Base-by-base conservation (phyloP, 169 alveolate genomes). In the Plasmodium sp. region DNA sequence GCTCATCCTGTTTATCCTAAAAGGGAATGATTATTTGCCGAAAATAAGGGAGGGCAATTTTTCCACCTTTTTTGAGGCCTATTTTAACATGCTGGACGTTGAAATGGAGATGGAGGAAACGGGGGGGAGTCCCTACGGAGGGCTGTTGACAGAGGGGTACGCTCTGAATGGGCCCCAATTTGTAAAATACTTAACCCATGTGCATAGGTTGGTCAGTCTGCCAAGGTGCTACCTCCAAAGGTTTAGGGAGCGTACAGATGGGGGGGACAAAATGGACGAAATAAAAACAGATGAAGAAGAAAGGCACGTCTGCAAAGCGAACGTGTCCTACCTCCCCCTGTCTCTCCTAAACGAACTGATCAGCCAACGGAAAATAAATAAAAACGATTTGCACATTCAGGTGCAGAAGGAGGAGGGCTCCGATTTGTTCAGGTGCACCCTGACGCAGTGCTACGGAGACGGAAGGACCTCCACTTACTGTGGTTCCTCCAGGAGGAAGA, bases 21-120 rank as follows among this genome's bases (percentile, higher is more conserved):
- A 95, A 34, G 97, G 97, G 18, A 95, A 95, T 54, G 97, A 95
- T 43, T 95, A 95, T 54, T 71, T 95, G 58, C 97, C 97, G 6
- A 95, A 95, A 83, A 75, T 90, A 16, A 94, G 83, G 16, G 97
- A 95, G 81, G 95, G 95, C 18, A 88, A 94, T 81, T 95, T 95
- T 58, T 67, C 77, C 12, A 73, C 90, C 14, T 95, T 93, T 79
- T 83, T 91, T 56, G 95, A 94, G 27, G 96, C 97, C 2, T 95
- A 95, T 45, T 81, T 91, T 81, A 91, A 91, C 54, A 91, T 91
- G 95, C 43, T 91, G 34, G 84, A 91, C 9, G 56, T 33, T 1
- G 67, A 39, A 7, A 80, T 48, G 75, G 7, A 71, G 9, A 34
- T 27, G 75, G 51, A 54, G 41, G 36, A 80, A 45, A 10, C 31